These are phyloP conservation scores for Phaeosphaeriaceae sp. DNA, from an alignment of 2,329 filamentous ascomycete genomes.

Conservation along the genomic window DNA sequence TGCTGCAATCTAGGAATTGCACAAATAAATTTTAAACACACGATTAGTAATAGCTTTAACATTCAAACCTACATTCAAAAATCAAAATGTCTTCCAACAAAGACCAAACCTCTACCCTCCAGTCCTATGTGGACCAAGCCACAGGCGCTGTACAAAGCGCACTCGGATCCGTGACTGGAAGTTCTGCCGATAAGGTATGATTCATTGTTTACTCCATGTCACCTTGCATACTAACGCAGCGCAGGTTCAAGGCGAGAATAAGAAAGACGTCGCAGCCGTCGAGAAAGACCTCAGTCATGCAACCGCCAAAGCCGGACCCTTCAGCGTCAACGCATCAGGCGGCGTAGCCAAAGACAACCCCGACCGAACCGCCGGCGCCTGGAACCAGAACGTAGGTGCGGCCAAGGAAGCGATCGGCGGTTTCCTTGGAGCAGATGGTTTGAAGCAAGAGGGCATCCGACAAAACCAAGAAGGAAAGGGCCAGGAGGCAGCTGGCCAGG, in stretches of 20 bases:
- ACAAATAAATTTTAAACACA: slow-evolving; percentile 3
- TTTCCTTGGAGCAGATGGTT: slow-evolving; percentile 72
- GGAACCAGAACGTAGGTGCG: slow-evolving; percentile 88
- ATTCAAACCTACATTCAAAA: neutral
- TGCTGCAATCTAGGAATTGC: neutral
- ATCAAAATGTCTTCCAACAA: slow-evolving; percentile 60
- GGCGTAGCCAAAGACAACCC: slow-evolving; percentile 74
- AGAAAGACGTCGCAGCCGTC: slow-evolving; percentile 68
- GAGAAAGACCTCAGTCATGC: slow-evolving; percentile 79
- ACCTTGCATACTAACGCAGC: slow-evolving; percentile 28
- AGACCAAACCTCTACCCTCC: slow-evolving; percentile 72
- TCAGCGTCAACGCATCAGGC: slow-evolving; percentile 72
- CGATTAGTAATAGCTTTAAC: neutral
- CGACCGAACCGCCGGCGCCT: slow-evolving; percentile 73
- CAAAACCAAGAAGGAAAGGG: slow-evolving; percentile 83
- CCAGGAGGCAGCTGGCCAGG: slow-evolving; percentile 82
- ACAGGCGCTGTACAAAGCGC: slow-evolving; percentile 74
- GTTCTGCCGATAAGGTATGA: slow-evolving; percentile 66
- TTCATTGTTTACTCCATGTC: neutral
- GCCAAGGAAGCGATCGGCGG: slow-evolving; percentile 83
- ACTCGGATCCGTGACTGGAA: slow-evolving; percentile 76
- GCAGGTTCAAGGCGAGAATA: slow-evolving; percentile 65
- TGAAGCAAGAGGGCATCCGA: slow-evolving; percentile 75
- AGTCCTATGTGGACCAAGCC: slow-evolving; percentile 70
- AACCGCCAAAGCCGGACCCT: slow-evolving; percentile 74